Evolutionary conservation across 2,329 filamentous ascomycete species (phyloP).

Genomic region (Ceratocystis albifundus): DNA sequence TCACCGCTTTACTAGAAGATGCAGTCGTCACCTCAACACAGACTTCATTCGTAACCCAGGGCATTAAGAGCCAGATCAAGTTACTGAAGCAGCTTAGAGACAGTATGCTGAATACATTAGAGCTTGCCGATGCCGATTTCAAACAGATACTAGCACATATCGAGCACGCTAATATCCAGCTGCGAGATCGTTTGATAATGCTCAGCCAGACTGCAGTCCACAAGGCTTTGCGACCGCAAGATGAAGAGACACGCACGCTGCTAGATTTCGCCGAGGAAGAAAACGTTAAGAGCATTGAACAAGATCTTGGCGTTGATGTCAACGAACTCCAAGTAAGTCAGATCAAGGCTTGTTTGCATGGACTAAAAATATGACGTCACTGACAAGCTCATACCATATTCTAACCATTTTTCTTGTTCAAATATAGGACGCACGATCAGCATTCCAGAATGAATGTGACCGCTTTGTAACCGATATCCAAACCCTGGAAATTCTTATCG

Average conservation of each 20-base stretch:
- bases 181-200: constrained; percentile 55
- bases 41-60: constrained; percentile 53
- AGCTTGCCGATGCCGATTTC: constrained; percentile 49
- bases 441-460: constrained; percentile 64
- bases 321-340: constrained; percentile 52
- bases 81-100: constrained; percentile 42
- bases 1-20: constrained; percentile 69
- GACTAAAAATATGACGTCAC: not conserved
- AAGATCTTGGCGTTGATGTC: constrained; percentile 58
- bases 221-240: constrained; percentile 46
- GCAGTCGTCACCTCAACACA: constrained; percentile 61
- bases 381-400: not conserved
- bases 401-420: constrained; percentile 23
- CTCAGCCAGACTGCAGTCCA: constrained; percentile 55
- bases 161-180: constrained; percentile 52
- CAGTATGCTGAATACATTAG: constrained; percentile 44
- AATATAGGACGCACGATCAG: constrained; percentile 45
- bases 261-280: constrained; percentile 68
- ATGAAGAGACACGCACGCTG: constrained; percentile 50
- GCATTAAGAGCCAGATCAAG: constrained; percentile 46
- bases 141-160: constrained; percentile 50
- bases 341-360: not conserved
- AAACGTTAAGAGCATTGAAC: constrained; percentile 53
- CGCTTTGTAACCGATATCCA: constrained; percentile 65
- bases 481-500: constrained; percentile 48